Evolutionary conservation across 129 eudicot species (phyloP).

Genomic region (Flaveria brownii): DNA sequence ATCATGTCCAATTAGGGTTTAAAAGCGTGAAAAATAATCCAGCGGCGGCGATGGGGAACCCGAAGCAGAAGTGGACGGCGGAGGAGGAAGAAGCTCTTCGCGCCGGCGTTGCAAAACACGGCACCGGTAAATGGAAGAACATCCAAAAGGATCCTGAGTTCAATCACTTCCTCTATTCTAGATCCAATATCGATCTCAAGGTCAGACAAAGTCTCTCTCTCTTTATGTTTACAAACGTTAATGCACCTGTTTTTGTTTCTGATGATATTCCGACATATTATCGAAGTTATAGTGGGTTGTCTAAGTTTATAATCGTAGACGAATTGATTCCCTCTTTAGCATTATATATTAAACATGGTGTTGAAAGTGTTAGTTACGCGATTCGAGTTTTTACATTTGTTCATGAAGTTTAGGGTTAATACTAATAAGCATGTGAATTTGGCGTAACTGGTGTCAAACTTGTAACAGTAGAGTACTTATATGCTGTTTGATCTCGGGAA

Average conservation of each 20-base stretch:
- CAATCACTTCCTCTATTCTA: constrained; percentile 58
- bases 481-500: too few relatives aligned
- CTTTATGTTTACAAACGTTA: too few relatives aligned
- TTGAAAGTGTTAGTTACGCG: not conserved
- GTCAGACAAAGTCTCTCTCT: constrained; percentile 16
- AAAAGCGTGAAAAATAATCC: too few relatives aligned
- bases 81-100: constrained; percentile 93
- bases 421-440: constrained; percentile 30
- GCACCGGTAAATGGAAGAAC: constrained; percentile 92
- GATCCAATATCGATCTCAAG: constrained; percentile 97
- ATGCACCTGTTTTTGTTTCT: not conserved
- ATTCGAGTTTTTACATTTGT: not conserved
- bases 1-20: too few relatives aligned
- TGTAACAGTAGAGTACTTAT: too few relatives aligned
- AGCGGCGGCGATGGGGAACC: constrained; percentile 69
- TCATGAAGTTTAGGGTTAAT: not conserved
- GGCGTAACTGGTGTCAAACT: too few relatives aligned
- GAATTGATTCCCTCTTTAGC: not conserved
- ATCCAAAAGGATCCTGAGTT: constrained; percentile 84
- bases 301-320: not conserved
- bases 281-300: not conserved
- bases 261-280: not conserved
- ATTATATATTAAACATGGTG: not conserved
- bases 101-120: constrained; percentile 86
- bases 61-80: constrained; percentile 89